Evolutionary conservation across 257 asterid species (phyloP).

Genomic region (Ocimum tenuiflorum): DNA sequence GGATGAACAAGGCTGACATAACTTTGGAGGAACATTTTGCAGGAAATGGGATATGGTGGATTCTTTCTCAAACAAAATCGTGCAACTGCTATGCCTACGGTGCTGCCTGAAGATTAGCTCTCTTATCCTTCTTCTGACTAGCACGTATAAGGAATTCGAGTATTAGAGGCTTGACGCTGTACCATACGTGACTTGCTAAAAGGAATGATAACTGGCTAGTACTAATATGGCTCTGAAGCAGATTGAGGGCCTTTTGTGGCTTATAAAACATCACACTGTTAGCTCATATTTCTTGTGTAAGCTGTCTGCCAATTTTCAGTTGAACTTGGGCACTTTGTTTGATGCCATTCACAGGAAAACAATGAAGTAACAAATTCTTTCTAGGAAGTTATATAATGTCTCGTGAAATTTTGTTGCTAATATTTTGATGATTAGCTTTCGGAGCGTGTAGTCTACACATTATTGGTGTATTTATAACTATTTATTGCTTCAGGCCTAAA

Average conservation of each 20-base stretch:
- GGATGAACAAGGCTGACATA: background rate
- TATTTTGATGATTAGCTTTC: background rate
- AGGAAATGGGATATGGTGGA: constrained; percentile 19
- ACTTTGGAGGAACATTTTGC: constrained; percentile 1
- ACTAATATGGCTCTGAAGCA: constrained; percentile 2
- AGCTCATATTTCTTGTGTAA: constrained; percentile 14
- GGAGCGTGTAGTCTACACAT: too few species aligned
- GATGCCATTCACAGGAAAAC: background rate
- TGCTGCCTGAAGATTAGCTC: constrained; percentile 4
- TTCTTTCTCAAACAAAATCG: background rate
- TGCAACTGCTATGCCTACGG: background rate
- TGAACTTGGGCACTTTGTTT: too few species aligned
- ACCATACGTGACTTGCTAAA: constrained; percentile 13
- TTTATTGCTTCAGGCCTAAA: too few species aligned
- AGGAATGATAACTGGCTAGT: constrained; percentile 9
- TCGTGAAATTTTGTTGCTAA: background rate
- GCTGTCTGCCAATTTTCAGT: background rate
- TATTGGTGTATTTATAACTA: too few species aligned
- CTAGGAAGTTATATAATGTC: background rate
- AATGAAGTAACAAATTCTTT: background rate
- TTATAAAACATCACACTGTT: background rate
- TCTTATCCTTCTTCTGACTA: constrained; percentile 2
- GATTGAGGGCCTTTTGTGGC: background rate
- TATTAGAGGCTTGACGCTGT: background rate
- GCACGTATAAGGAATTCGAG: background rate